These are phyloP conservation scores for Aureobasidium melanogenum DNA, from an alignment of 2,329 filamentous ascomycete genomes.

Conservation along the genomic window DNA sequence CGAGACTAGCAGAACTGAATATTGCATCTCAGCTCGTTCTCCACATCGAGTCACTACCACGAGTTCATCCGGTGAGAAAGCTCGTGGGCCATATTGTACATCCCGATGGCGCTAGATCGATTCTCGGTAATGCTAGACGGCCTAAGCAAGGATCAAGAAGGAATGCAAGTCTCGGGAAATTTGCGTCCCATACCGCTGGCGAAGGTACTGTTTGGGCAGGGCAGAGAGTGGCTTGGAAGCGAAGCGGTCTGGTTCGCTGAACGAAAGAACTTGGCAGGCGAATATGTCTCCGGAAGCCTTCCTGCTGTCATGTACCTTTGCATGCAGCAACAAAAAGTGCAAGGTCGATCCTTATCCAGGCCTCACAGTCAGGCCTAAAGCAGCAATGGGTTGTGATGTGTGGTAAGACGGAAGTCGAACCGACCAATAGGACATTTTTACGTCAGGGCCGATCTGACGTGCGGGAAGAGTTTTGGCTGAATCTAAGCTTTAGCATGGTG, in stretches of 20 bases:
- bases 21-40: slow-evolving; percentile 7
- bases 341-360: neutral
- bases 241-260: neutral
- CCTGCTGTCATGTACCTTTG: neutral
- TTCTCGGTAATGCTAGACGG: neutral
- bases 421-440: neutral
- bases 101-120: slow-evolving; percentile 4
- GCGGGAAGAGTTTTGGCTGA: neutral
- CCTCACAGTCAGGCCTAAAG: neutral
- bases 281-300: neutral
- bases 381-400: neutral
- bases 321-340: neutral
- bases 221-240: neutral
- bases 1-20: slow-evolving; percentile 7
- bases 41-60: slow-evolving; percentile 1
- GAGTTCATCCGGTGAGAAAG: neutral
- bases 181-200: neutral
- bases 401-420: neutral
- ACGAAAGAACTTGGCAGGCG: neutral
- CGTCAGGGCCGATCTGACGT: neutral
- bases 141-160: slow-evolving; percentile 3
- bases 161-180: neutral
- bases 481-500: slow-evolving; percentile 5
- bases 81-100: neutral
- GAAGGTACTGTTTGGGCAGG: neutral